Percentiles rank a stretch among this genome's conserved stretches.
Evolutionary conservation across 140 eudicot species (phyloP).

Genomic region (Senecio squalidus): DNA sequence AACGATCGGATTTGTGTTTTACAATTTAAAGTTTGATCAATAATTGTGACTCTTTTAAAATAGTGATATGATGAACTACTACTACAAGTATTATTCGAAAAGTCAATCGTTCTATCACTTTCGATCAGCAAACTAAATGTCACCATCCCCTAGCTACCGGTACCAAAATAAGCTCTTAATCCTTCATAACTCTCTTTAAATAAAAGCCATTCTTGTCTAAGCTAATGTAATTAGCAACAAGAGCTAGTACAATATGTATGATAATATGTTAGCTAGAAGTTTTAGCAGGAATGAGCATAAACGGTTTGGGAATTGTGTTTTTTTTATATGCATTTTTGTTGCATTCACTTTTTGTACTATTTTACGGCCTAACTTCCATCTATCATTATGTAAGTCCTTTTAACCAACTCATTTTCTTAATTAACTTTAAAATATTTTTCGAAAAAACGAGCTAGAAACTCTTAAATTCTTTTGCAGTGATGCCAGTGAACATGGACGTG

Average conservation of each 20-base stretch:
- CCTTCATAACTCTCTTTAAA: not conserved
- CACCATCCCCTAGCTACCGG: constrained; percentile 4
- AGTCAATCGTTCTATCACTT: not conserved
- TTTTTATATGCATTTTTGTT: constrained; percentile 22
- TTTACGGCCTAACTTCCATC: constrained; percentile 19
- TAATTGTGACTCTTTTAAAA: no score
- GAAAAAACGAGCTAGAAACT: not conserved
- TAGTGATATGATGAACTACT: no score
- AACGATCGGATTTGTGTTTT: no score
- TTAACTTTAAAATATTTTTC: not conserved
- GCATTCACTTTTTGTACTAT: constrained; percentile 6
- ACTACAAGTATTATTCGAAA: no score
- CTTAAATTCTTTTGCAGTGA: constrained; percentile 17
- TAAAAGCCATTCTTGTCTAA: not conserved
- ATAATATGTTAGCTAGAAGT: constrained; percentile 21
- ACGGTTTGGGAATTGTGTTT: constrained; percentile 21
- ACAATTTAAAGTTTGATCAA: no score
- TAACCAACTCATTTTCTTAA: not conserved
- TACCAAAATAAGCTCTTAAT: not conserved
- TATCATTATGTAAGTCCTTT: constrained; percentile 20
- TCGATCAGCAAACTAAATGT: not conserved
- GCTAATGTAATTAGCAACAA: not conserved
- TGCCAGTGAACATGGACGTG: constrained; percentile 26
- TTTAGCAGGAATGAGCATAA: constrained; percentile 28
- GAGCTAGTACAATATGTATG: constrained; percentile 11